These are phyloP conservation scores for Aureobasidium namibiae DNA, from an alignment of 2,329 filamentous ascomycete species.

Conservation along the genomic window DNA sequence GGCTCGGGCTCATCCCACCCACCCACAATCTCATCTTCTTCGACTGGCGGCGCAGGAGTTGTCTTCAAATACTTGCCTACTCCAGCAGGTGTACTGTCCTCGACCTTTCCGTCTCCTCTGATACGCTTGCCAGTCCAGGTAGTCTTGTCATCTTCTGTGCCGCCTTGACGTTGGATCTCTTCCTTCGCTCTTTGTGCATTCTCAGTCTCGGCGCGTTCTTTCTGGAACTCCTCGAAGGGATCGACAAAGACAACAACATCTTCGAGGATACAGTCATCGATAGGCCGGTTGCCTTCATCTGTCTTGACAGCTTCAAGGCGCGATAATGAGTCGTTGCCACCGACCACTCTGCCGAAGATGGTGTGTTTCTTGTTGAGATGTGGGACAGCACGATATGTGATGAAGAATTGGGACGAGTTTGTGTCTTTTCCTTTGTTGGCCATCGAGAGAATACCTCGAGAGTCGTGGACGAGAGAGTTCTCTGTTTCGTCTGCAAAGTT, in stretches of 20 bases:
- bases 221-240: slow-evolving; percentile 88
- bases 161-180: slow-evolving; percentile 55
- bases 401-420: slow-evolving; percentile 92
- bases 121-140: slow-evolving; percentile 97
- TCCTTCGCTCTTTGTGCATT: slow-evolving; percentile 58
- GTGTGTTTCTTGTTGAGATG: slow-evolving; percentile 95
- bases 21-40: slow-evolving; percentile 53
- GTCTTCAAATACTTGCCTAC: slow-evolving; percentile 77
- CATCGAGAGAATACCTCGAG: slow-evolving; percentile 78
- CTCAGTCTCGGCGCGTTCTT: slow-evolving; percentile 46
- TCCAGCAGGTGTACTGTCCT: slow-evolving; percentile 39
- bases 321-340: slow-evolving; percentile 57
- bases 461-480: slow-evolving; percentile 75
- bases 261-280: slow-evolving; percentile 70
- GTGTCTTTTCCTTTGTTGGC: slow-evolving; percentile 98
- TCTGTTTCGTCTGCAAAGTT: slow-evolving; percentile 93
- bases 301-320: slow-evolving; percentile 70
- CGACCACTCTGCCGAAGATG: slow-evolving; percentile 83
- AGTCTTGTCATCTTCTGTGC: slow-evolving; percentile 76
- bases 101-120: slow-evolving; percentile 55
- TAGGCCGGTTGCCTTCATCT: slow-evolving; percentile 66
- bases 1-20: slow-evolving; percentile 58
- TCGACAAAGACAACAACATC: slow-evolving; percentile 84
- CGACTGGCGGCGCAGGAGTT: slow-evolving; percentile 21
- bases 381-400: slow-evolving; percentile 74